Percentiles rank a stretch among this genome's conserved stretches.
These are phyloP conservation scores for Candida berthetii DNA, from an alignment of 805 yeast genomes.

Conservation along the genomic window DNA sequence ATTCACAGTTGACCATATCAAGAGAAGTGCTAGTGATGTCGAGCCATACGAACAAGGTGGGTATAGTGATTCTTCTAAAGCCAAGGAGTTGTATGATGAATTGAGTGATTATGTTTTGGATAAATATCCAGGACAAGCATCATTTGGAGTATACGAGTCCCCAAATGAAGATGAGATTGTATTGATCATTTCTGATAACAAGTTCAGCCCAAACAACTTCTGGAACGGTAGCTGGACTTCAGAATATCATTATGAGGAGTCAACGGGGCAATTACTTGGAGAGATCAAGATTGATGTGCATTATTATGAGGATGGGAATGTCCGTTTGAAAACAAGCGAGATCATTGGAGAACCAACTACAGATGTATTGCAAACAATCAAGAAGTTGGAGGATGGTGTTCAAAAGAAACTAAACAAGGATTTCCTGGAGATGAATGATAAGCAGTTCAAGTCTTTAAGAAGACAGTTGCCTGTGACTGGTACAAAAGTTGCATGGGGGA, in stretches of 20 bases:
- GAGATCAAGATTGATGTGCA: conserved; percentile 68
- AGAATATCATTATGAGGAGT: conserved; percentile 39
- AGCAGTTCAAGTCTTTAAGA: conserved; percentile 75
- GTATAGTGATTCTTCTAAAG: conserved; percentile 10
- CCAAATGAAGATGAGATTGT: conserved; percentile 16
- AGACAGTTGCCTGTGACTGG: conserved; percentile 91
- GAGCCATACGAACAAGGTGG: conserved; percentile 34
- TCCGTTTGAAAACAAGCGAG: conserved; percentile 53
- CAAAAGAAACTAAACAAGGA: conserved; percentile 56
- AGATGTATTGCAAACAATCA: conserved; percentile 39
- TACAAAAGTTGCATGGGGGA: conserved; percentile 92
- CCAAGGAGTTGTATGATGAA: conserved; percentile 13
- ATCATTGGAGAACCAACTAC: conserved; percentile 21
- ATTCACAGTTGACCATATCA: conserved; percentile 55
- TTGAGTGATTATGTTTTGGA: conserved; percentile 45
- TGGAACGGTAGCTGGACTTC: conserved; percentile 91
- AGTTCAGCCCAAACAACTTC: conserved; percentile 67
- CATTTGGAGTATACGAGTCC: conserved; percentile 37
- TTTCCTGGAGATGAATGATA: conserved; percentile 70
- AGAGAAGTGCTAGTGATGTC: conserved; percentile 43
- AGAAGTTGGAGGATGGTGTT: conserved; percentile 48
- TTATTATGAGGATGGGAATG: conserved; percentile 95
- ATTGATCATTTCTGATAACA: conserved; percentile 63
- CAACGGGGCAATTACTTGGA: conserved; percentile 38
- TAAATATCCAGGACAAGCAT: conserved; percentile 58